Base-by-base conservation (phyloP, 139 green algal species). In the Tetradesmus obliquus region DNA sequence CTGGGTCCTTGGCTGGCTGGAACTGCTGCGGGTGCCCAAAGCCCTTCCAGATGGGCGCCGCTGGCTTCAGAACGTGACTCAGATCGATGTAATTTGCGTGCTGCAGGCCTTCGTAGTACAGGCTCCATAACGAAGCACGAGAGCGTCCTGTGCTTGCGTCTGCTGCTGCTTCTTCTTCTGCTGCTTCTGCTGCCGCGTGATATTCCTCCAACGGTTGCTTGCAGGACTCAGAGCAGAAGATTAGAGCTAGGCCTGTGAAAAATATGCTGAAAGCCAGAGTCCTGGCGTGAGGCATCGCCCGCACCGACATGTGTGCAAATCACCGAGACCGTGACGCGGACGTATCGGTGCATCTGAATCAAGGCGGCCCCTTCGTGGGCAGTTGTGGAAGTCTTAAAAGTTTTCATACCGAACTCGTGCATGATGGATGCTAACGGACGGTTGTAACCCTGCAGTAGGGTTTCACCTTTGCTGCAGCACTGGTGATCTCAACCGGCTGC, bases 21-120 rank as follows among this genome's bases (percentile, higher is more conserved):
- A 88, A 88, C 22, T 58, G n/a, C 45, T 88, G 84, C 51, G 57
- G 84, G 45, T n/a, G 54, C 15, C 32, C 19, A 53, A 81, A 81
- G 22, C 60, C 60, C 3, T 66, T 19, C 84, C 60, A 89, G 20
- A 89, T 60, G 51, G 60, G 60, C 74, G 32, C 19, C 3, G 0
- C 71, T 4, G 60, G 60, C 62, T 89, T 89, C 15, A 89, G 53
- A 19, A 54, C 54, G 24, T 89, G 84, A 6, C 51, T 82, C n/a
- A 89, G 58, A 12, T 89, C 62, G 6, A 89, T 89, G 62, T 89
- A 89, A 7, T 60, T 80, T 15, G 84, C 84, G 74, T 53, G 32
- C 22, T 55, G 69, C 10, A 89, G 62, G 8, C 58, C 62, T 19
- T 76, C 84, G 45, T 57, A 24, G n/a, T 79, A 88, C 7, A 88